Conservation (phyloP, 176 grass and related monocot genomes). For the Cenchrus purpureus region DNA sequence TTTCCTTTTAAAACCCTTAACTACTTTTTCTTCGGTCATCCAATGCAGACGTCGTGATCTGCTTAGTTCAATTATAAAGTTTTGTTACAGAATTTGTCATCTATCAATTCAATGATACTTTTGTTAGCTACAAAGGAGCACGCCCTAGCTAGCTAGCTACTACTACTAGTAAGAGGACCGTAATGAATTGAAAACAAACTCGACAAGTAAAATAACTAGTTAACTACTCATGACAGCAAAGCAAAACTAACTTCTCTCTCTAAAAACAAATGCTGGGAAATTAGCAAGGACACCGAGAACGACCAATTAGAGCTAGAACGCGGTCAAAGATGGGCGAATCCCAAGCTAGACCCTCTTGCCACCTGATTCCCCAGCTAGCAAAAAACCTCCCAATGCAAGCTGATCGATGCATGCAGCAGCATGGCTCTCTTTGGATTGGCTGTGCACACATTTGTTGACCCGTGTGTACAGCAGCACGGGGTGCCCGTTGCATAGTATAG, state of each 20-base stretch:
- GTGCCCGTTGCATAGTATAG: slow-evolving; percentile 17
- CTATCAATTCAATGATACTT: neutral
- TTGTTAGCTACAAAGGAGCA: neutral
- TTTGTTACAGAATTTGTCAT: neutral
- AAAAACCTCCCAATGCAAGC: too few species aligned
- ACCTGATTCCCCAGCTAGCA: neutral
- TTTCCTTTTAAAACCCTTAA: neutral
- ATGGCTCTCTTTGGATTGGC: slow-evolving; percentile 20
- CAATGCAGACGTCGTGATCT: neutral
- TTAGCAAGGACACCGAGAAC: neutral
- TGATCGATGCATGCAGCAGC: too few species aligned
- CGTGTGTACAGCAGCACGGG: slow-evolving; percentile 5
- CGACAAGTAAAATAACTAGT: neutral
- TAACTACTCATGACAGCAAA: neutral
- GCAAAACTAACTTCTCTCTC: neutral
- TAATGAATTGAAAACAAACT: neutral
- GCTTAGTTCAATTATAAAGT: neutral
- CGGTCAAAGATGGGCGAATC: slow-evolving; percentile 18
- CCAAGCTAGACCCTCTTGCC: neutral
- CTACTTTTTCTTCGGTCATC: slow-evolving; percentile 1
- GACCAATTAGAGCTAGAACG: neutral
- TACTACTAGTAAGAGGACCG: neutral
- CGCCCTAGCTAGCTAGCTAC: neutral
- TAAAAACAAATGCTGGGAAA: neutral
- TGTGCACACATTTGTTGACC: slow-evolving; percentile 34